Evolutionary conservation across 495 filamentous ascomycete species (phyloP).

Genomic region (Aspergillus ellipticus): DNA sequence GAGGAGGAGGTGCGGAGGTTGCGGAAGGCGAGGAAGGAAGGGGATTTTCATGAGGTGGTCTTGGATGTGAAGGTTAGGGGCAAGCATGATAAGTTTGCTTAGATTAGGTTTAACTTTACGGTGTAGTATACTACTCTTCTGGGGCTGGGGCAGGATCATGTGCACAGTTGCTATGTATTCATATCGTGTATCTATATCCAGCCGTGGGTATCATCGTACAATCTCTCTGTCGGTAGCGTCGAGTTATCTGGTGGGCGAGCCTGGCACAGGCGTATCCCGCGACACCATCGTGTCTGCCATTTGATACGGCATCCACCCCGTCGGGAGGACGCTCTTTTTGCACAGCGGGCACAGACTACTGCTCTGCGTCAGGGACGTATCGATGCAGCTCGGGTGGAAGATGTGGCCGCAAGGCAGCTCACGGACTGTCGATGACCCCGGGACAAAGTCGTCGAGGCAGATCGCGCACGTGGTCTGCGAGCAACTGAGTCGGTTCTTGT

Average conservation of each 20-base stretch:
- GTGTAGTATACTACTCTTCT: no score
- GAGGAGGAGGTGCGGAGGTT: slow-evolving; percentile 82
- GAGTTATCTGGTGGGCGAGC: background rate
- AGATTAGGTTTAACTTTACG: no score
- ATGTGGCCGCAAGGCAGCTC: slow-evolving; percentile 87
- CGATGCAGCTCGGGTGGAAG: slow-evolving; percentile 87
- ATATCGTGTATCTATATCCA: background rate
- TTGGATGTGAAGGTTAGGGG: slow-evolving; percentile 88
- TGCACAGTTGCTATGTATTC: background rate
- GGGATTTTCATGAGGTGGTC: slow-evolving; percentile 85
- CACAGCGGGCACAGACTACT: slow-evolving; percentile 86
- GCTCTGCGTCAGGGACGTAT: slow-evolving; percentile 64
- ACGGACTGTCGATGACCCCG: slow-evolving; percentile 64
- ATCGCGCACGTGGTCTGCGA: slow-evolving; percentile 68
- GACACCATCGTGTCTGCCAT: background rate
- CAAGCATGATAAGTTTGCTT: slow-evolving; percentile 94
- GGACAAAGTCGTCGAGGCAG: slow-evolving; percentile 77
- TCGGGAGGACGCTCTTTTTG: slow-evolving; percentile 67
- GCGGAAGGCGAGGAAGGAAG: slow-evolving; percentile 76
- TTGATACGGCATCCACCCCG: background rate
- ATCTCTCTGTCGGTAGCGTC: background rate
- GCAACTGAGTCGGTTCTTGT: slow-evolving; percentile 25
- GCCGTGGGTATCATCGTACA: background rate
- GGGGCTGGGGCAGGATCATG: background rate
- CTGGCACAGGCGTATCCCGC: slow-evolving; percentile 46